Percentiles rank a stretch among this genome's conserved stretches.
These are phyloP conservation scores for Salvia sclarea DNA, from an alignment of 305 asterid species.

Conservation along the genomic window DNA sequence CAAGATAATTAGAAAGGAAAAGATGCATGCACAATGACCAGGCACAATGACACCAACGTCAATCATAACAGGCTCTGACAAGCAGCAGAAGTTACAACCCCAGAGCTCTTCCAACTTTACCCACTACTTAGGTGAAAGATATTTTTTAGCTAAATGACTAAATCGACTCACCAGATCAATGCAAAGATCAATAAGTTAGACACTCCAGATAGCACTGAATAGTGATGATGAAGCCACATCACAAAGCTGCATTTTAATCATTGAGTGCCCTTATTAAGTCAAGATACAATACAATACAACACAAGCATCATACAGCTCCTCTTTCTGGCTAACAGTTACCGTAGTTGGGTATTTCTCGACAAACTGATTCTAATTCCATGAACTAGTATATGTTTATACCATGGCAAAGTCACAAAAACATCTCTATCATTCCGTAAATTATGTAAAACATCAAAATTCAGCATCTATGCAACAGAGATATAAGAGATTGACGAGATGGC, in stretches of 20 bases:
- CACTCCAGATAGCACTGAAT: constrained; percentile 20
- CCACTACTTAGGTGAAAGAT: constrained; percentile 12
- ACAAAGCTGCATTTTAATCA: constrained; percentile 20
- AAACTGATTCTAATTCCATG: constrained; percentile 15
- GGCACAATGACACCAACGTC: no score
- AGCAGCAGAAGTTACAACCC: constrained; percentile 23
- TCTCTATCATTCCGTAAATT: background rate
- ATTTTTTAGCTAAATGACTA: constrained; percentile 14
- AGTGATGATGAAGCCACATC: constrained; percentile 15
- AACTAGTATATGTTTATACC: background rate
- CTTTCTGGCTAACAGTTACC: constrained; percentile 14
- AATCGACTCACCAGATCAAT: background rate
- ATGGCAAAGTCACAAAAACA: constrained; percentile 7
- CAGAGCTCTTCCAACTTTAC: constrained; percentile 1
- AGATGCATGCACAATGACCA: constrained; percentile 22
- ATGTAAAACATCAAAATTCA: constrained; percentile 16
- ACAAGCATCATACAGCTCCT: background rate
- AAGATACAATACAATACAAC: no score
- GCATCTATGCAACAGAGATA: background rate
- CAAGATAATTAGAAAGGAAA: background rate
- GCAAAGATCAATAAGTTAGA: constrained; percentile 11
- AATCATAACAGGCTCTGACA: constrained; percentile 25
- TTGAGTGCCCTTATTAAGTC: background rate
- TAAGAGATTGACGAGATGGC: constrained; percentile 17
- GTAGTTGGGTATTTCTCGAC: background rate